Evolutionary conservation across 768 basidiomycete species (phyloP).

Genomic region (Neoboletus brunneissimus): DNA sequence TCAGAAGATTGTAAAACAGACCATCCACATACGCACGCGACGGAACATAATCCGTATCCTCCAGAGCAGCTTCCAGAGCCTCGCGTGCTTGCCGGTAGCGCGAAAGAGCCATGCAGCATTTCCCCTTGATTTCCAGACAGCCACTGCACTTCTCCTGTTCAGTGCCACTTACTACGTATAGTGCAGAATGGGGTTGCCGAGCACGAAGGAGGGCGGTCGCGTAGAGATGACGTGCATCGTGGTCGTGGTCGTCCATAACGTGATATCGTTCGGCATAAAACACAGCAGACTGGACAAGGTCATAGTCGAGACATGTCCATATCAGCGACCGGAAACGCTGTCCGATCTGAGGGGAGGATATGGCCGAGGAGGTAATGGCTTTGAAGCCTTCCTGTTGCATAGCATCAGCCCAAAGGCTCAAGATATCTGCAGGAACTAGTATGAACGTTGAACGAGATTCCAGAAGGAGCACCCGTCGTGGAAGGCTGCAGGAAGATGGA

Average conservation of each 20-base stretch:
- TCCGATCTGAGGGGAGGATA: conserved; percentile 54
- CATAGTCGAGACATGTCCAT: conserved; percentile 83
- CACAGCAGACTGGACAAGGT: conserved; percentile 73
- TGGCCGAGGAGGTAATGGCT: conserved; percentile 35
- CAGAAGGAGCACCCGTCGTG: conserved; percentile 11
- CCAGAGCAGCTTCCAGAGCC: conserved; percentile 61
- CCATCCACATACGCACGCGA: conserved; percentile 46
- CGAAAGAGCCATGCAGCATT: conserved; percentile 69
- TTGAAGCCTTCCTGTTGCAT: conserved; percentile 57
- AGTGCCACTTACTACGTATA: conserved; percentile 63
- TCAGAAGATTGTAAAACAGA: conserved; percentile 11
- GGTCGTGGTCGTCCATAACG: conserved; percentile 64
- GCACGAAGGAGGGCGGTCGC: conserved; percentile 71
- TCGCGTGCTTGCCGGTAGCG: conserved; percentile 76
- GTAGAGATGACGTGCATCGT: conserved; percentile 83
- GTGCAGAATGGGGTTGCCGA: conserved; percentile 71
- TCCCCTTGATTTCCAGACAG: conserved; percentile 76
- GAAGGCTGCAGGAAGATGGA: conserved; percentile 2
- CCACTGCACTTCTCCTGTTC: conserved; percentile 63
- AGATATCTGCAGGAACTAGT: conserved; percentile 20
- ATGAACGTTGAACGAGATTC: conserved; percentile 14
- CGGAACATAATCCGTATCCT: conserved; percentile 49
- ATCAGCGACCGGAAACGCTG: conserved; percentile 71
- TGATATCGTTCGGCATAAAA: conserved; percentile 89
- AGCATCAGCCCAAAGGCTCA: conserved; percentile 35